Conservation (phyloP, 148 eudicot species). For the Talinum fruticosum region DNA sequence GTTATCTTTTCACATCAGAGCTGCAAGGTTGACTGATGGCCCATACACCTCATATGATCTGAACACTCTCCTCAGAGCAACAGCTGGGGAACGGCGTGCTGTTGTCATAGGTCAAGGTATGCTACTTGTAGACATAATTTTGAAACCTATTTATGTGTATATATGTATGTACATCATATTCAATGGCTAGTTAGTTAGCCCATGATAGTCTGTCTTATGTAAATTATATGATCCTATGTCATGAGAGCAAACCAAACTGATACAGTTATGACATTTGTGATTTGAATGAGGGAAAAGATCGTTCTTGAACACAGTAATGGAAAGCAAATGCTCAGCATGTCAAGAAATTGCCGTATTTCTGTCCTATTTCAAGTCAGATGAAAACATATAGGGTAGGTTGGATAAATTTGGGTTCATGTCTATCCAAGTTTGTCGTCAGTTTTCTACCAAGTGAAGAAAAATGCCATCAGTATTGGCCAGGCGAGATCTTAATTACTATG, state of each 20-base stretch:
- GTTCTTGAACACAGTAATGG: not conserved
- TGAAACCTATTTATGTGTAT: no score
- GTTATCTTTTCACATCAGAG: constrained; percentile 36
- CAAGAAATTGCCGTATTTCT: not conserved
- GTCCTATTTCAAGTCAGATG: not conserved
- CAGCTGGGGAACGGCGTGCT: constrained; percentile 96
- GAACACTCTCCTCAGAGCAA: constrained; percentile 86
- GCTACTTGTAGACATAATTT: constrained; percentile 1
- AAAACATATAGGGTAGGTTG: not conserved
- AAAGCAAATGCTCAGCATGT: not conserved
- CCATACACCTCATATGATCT: constrained; percentile 98
- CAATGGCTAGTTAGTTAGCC: not conserved
- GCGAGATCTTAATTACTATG: not conserved
- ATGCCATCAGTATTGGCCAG: not conserved
- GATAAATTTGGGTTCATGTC: not conserved
- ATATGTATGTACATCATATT: not conserved
- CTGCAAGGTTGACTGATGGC: constrained; percentile 96
- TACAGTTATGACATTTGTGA: not conserved
- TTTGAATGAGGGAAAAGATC: not conserved
- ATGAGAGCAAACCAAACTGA: not conserved
- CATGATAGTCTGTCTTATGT: not conserved
- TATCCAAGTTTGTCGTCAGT: not conserved
- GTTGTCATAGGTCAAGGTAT: constrained; percentile 88
- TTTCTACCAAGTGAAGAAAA: not conserved
- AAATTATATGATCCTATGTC: not conserved